Percentiles rank a stretch among this genome's conserved stretches.
Evolutionary conservation across 2,329 filamentous ascomycete genomes (phyloP).

Genomic region (Fusarium sp.): DNA sequence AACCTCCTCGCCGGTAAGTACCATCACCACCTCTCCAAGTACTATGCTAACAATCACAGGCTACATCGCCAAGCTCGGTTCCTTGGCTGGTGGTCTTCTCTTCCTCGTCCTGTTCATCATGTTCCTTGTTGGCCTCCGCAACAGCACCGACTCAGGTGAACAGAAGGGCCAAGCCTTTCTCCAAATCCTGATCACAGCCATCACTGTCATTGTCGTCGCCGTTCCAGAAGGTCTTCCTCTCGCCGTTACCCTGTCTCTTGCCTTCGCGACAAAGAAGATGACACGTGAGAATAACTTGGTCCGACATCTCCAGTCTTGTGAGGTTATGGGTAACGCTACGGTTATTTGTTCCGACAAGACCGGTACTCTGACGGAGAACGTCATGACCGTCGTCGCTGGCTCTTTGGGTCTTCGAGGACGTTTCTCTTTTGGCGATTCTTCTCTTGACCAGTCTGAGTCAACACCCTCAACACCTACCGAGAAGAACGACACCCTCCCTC

Average conservation of each 20-base stretch:
- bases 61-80: conserved; percentile 56
- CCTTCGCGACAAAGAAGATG: conserved; percentile 75
- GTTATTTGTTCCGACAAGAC: conserved; percentile 78
- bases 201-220: conserved; percentile 74
- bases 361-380: conserved; percentile 64
- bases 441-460: conserved; percentile 44
- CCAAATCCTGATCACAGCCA: conserved; percentile 71
- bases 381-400: conserved; percentile 79
- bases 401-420: conserved; percentile 49
- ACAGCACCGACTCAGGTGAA: conserved; percentile 58
- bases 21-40: neutral
- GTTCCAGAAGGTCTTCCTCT: conserved; percentile 74
- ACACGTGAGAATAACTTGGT: conserved; percentile 77
- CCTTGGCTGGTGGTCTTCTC: conserved; percentile 75
- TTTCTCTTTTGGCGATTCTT: conserved; percentile 57
- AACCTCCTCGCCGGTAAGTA: conserved; percentile 44
- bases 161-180: conserved; percentile 69
- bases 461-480: conserved; percentile 4
- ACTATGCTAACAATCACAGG: conserved; percentile 5
- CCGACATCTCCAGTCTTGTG: conserved; percentile 72
- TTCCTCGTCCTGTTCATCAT: conserved; percentile 84
- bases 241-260: conserved; percentile 73
- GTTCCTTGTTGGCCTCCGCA: conserved; percentile 72
- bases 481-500: conserved; percentile 9
- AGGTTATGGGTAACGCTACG: conserved; percentile 77